phyloP scores from a whole-genome alignment of 2,329 filamentous ascomycete genomes.

The Torrubiella hemipterigena region DNA sequence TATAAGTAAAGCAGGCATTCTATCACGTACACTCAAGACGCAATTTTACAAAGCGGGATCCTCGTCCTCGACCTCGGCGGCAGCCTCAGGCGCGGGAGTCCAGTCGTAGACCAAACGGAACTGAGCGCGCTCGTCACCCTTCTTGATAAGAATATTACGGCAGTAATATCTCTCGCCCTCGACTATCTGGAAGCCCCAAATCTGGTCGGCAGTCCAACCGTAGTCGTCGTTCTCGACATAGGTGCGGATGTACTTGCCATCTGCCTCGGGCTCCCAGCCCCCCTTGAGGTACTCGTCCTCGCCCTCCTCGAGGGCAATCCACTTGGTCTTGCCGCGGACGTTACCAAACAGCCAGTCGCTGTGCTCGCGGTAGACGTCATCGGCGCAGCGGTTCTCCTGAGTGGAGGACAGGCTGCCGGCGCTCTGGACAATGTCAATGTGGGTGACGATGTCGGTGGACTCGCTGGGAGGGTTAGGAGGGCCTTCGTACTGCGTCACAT shows the following conservation, averaged over 20 bases:
- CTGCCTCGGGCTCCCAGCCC: constrained; percentile 48
- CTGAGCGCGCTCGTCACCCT: constrained; percentile 33
- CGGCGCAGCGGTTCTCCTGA: constrained; percentile 40
- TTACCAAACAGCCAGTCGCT: constrained; percentile 70
- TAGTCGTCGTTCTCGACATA: constrained; percentile 40
- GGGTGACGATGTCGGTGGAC: constrained; percentile 30
- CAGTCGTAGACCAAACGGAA: constrained; percentile 48
- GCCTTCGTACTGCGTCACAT: constrained; percentile 42
- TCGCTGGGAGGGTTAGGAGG: constrained; percentile 27
- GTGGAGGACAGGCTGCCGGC: constrained; percentile 62
- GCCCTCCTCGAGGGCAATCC: constrained; percentile 32
- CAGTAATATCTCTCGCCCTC: constrained; percentile 39
- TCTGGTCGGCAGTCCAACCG: constrained; percentile 44
- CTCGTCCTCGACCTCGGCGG: no score
- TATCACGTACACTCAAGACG: constrained; percentile 1
- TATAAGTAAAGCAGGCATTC: constrained; percentile 1
- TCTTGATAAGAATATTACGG: constrained; percentile 40
- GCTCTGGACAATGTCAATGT: constrained; percentile 63
- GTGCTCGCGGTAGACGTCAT: constrained; percentile 47
- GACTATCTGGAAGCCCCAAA: constrained; percentile 48
- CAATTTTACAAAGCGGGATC: constrained; percentile 12
- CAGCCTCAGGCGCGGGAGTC: no score
- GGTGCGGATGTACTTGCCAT: constrained; percentile 54
- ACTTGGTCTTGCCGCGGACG: constrained; percentile 48
- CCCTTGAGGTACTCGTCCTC: constrained; percentile 43